Evolutionary conservation across 768 basidiomycete species (phyloP).

Genomic region (Rhizopogon rudus): DNA sequence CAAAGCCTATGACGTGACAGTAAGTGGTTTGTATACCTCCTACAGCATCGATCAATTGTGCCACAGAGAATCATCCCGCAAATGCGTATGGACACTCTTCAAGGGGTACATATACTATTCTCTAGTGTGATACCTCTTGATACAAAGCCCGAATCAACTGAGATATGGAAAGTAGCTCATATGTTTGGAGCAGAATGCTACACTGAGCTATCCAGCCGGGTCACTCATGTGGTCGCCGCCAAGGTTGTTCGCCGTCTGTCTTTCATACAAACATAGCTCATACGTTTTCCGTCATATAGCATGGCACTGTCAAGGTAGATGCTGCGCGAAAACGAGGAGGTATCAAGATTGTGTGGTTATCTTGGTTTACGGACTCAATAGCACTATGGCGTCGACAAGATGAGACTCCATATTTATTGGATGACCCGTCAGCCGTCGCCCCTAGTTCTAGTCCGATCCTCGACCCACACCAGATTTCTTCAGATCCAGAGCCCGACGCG

Average conservation of each 20-base stretch:
- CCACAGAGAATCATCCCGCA: conserved; percentile 77
- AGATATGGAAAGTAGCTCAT: conserved; percentile 81
- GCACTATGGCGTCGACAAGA: conserved; percentile 84
- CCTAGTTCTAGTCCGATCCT: conserved; percentile 39
- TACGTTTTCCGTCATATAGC: conserved; percentile 35
- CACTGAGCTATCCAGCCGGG: conserved; percentile 54
- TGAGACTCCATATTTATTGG: conserved; percentile 72
- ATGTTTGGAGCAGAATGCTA: conserved; percentile 87
- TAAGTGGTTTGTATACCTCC: conserved; percentile 31
- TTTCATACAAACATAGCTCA: conserved; percentile 3
- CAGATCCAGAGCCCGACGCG: conserved; percentile 61
- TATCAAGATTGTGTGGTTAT: conserved; percentile 80
- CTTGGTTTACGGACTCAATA: conserved; percentile 88
- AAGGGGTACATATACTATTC: conserved; percentile 80
- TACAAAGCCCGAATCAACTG: conserved; percentile 68
- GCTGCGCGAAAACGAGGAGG: conserved; percentile 70
- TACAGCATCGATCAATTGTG: background rate
- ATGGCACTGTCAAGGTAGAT: conserved; percentile 90
- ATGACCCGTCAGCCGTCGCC: conserved; percentile 44
- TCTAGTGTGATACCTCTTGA: conserved; percentile 95
- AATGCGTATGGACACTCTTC: conserved; percentile 72
- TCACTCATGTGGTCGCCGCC: conserved; percentile 91
- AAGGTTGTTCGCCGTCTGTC: conserved; percentile 47
- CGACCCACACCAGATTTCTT: conserved; percentile 51
- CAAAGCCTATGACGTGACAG: conserved; percentile 70